These are phyloP conservation scores for Cairneyella variabilis DNA, from an alignment of 495 filamentous ascomycete species.

Conservation along the genomic window DNA sequence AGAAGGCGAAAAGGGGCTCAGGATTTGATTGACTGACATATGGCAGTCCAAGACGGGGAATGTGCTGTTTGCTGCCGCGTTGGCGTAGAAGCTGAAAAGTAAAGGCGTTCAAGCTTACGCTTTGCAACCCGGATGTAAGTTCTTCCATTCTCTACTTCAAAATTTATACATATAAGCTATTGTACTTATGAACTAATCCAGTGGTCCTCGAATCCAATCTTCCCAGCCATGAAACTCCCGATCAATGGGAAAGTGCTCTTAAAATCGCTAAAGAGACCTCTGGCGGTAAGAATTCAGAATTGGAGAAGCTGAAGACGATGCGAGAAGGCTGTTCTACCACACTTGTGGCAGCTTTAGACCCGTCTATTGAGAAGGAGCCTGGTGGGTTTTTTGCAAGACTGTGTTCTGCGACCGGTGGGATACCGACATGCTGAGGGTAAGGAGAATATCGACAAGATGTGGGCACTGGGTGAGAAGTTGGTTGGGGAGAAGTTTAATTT, in stretches of 20 bases:
- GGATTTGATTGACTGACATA: slow-evolving; percentile 43
- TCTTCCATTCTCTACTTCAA: neutral
- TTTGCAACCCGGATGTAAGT: slow-evolving; percentile 26
- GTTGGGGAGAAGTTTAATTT: slow-evolving; percentile 20
- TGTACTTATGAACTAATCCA: neutral
- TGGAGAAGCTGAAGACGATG: slow-evolving; percentile 12
- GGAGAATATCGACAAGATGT: slow-evolving; percentile 16
- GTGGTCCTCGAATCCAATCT: slow-evolving; percentile 1
- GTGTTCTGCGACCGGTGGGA: neutral
- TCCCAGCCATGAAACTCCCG: neutral
- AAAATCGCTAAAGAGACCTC: neutral
- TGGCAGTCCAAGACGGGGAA: slow-evolving; percentile 54
- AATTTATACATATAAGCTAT: neutral
- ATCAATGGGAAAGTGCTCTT: slow-evolving; percentile 2
- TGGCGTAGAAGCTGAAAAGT: slow-evolving; percentile 28
- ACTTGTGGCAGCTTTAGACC: slow-evolving; percentile 23
- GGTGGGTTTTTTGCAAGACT: slow-evolving; percentile 13
- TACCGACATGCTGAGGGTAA: neutral
- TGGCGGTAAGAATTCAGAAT: neutral
- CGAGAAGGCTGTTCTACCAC: slow-evolving; percentile 17
- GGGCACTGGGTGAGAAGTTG: slow-evolving; percentile 18
- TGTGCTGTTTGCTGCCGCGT: slow-evolving; percentile 50
- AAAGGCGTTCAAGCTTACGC: slow-evolving; percentile 27
- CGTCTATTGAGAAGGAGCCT: slow-evolving; percentile 7
- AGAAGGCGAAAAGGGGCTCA: slow-evolving; percentile 3